Percentiles rank a stretch among this genome's conserved stretches.
phyloP scores from a whole-genome alignment of 495 filamentous ascomycete species.

The Penicillium ochrochloron region DNA sequence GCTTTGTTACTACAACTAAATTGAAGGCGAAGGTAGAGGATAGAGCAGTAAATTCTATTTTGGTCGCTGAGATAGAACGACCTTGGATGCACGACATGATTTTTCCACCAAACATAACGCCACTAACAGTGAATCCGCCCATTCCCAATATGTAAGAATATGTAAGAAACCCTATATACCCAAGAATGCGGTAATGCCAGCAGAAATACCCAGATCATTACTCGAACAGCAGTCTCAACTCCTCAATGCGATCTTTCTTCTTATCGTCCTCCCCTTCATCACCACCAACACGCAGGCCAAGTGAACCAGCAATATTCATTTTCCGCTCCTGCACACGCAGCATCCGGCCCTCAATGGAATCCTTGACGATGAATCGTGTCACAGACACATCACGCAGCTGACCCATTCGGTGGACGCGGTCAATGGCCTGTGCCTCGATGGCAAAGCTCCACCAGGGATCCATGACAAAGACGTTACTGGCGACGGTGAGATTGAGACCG shows the following conservation, averaged over 20 bases:
- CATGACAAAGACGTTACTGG: conserved; percentile 94
- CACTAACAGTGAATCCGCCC: background rate
- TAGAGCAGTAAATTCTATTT: background rate
- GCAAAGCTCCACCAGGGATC: conserved; percentile 99
- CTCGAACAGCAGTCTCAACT: conserved; percentile 90
- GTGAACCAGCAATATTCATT: conserved; percentile 79
- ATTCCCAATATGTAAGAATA: background rate
- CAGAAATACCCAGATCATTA: conserved; percentile 34
- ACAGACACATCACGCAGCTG: conserved; percentile 87
- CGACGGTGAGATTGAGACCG: conserved; percentile 87
- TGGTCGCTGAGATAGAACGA: background rate
- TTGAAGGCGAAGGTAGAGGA: too few relatives aligned
- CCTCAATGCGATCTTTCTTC: conserved; percentile 85
- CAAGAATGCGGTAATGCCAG: background rate
- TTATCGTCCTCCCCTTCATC: conserved; percentile 87
- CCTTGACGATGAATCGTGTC: conserved; percentile 81
- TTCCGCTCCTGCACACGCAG: conserved; percentile 92
- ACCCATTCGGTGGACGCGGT: conserved; percentile 98
- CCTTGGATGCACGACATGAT: background rate
- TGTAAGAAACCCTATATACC: background rate
- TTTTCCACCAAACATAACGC: background rate
- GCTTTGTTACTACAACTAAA: too few relatives aligned
- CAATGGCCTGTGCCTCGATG: conserved; percentile 95
- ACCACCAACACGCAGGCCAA: conserved; percentile 73
- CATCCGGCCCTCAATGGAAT: conserved; percentile 95